A percentile compares a stretch with the other conserved stretches of the same genome.
Conservation (phyloP, 2,329 filamentous ascomycete species). For the Botrytis cinerea region DNA sequence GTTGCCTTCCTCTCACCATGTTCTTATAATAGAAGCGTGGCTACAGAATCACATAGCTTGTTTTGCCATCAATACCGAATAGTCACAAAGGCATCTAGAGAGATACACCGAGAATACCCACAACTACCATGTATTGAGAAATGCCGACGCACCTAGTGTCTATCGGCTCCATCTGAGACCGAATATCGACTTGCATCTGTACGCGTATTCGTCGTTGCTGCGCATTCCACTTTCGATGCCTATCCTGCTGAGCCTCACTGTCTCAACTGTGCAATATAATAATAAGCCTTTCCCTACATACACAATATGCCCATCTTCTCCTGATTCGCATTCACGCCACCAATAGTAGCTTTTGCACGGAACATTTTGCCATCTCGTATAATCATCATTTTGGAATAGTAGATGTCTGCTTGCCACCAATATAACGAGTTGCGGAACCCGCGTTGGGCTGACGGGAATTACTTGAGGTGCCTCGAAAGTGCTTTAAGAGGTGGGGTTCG, state of each 20-base stretch:
- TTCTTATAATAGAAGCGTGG: not conserved
- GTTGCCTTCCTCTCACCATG: not conserved
- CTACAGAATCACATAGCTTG: too few relatives aligned
- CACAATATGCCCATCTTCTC: not conserved
- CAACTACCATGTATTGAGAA: not conserved
- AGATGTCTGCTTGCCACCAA: not conserved
- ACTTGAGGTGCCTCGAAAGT: not conserved
- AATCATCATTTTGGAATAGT: not conserved
- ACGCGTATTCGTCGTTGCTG: not conserved
- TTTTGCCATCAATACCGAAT: not conserved
- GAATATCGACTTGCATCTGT: not conserved
- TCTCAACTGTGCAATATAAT: not conserved
- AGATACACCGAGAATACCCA: not conserved
- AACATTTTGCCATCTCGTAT: not conserved
- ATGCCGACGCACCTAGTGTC: not conserved
- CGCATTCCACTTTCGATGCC: not conserved
- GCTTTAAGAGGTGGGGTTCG: not conserved
- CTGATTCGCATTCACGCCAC: not conserved
- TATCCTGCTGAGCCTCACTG: constrained; percentile 4
- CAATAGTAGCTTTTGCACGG: not conserved
- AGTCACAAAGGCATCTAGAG: not conserved
- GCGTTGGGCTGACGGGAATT: not conserved
- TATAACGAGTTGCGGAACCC: not conserved
- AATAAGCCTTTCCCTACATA: not conserved
- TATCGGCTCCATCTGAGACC: not conserved